phyloP scores from a whole-genome alignment of 78 protist genomes.

The Acrasis kona region DNA sequence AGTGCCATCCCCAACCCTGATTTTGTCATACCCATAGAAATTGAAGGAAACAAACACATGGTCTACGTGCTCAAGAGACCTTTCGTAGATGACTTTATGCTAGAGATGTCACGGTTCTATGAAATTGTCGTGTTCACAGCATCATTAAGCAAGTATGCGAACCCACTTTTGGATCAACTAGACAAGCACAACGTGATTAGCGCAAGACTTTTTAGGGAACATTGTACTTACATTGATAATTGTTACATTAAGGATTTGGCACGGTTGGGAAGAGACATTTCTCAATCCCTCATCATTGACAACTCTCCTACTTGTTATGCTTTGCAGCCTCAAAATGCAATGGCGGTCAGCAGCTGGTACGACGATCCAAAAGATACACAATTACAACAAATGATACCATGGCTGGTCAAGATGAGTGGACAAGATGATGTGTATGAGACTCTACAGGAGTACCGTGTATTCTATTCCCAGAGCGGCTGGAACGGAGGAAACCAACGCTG shows the following conservation, averaged over 20 bases:
- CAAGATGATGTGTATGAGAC: too few species aligned
- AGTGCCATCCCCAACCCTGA: conserved; percentile 3
- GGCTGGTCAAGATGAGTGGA: too few species aligned
- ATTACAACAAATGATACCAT: too few species aligned
- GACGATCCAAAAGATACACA: conserved; percentile 66
- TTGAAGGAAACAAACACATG: conserved; percentile 19
- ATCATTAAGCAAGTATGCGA: conserved; percentile 73
- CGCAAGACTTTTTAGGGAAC: conserved; percentile 64
- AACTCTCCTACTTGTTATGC: conserved; percentile 16
- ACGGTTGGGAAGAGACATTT: background rate
- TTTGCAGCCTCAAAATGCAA: conserved; percentile 68
- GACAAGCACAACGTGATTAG: conserved; percentile 40
- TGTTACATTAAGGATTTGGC: conserved; percentile 52
- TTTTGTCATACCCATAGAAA: background rate
- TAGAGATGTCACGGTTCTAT: conserved; percentile 27
- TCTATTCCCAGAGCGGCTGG: too few species aligned
- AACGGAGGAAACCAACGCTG: too few species aligned
- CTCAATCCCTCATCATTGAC: conserved; percentile 39
- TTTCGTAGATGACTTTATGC: conserved; percentile 62
- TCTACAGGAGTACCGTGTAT: too few species aligned
- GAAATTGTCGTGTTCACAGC: conserved; percentile 89
- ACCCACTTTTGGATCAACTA: conserved; percentile 75
- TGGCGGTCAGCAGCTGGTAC: conserved; percentile 74
- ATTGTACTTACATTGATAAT: conserved; percentile 45
- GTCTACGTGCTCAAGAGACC: conserved; percentile 82